phyloP scores from a whole-genome alignment of 2,329 filamentous ascomycete species.

The Fusarium incarnatum region DNA sequence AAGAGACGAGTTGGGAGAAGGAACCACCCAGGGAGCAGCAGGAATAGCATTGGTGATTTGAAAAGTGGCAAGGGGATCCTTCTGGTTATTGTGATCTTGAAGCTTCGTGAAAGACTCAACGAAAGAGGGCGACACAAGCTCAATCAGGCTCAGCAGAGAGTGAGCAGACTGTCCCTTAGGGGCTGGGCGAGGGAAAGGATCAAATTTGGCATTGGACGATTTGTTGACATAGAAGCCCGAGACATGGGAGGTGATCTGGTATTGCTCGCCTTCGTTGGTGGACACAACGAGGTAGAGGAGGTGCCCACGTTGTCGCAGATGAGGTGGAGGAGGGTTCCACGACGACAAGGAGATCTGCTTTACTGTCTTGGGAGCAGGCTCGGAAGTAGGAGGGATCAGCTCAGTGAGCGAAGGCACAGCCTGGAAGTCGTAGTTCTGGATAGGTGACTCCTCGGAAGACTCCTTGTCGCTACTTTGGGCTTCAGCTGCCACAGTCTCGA shows the following conservation, averaged over 20 bases:
- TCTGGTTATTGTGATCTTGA: constrained; percentile 85
- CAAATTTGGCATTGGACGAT: constrained; percentile 94
- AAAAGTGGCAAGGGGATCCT: constrained; percentile 91
- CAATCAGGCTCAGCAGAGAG: constrained; percentile 85
- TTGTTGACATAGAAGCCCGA: constrained; percentile 98
- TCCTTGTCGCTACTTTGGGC: constrained; percentile 55
- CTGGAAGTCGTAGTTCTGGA: constrained; percentile 82
- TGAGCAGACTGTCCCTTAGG: constrained; percentile 85
- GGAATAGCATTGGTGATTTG: constrained; percentile 96
- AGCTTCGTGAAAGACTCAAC: constrained; percentile 78
- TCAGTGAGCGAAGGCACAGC: constrained; percentile 74
- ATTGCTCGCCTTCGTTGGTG: constrained; percentile 94
- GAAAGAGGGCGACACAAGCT: constrained; percentile 86
- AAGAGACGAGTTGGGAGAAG: constrained; percentile 71
- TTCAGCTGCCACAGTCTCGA: constrained; percentile 76
- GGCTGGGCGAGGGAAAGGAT: constrained; percentile 82
- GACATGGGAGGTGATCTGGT: constrained; percentile 92
- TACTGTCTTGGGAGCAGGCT: constrained; percentile 85
- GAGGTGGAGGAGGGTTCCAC: constrained; percentile 96
- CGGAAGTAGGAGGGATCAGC: constrained; percentile 75
- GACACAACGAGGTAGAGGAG: constrained; percentile 89
- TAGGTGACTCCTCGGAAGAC: constrained; percentile 51
- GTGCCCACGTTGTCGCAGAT: constrained; percentile 91
- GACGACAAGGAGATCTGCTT: constrained; percentile 89
- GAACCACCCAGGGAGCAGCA: constrained; percentile 90